These are phyloP conservation scores for Fagopyrum homotropicum DNA, from an alignment of 148 eudicot species.

Conservation along the genomic window DNA sequence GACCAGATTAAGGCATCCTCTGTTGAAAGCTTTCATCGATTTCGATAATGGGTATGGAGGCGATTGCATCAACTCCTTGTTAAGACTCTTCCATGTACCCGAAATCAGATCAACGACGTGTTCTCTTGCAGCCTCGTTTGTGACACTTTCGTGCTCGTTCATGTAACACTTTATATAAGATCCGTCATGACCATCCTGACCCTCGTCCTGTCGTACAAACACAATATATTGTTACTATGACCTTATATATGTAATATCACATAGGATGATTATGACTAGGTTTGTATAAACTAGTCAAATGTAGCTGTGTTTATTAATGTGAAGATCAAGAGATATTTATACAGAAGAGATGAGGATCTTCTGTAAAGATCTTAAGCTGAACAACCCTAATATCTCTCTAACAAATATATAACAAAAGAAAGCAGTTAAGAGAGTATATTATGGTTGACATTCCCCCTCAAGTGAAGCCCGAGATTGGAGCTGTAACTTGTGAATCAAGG, in stretches of 20 bases:
- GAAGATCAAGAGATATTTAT: too few relatives aligned
- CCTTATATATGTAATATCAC: neutral
- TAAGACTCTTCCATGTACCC: constrained; percentile 44
- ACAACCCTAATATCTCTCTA: too few relatives aligned
- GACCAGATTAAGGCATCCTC: constrained; percentile 27
- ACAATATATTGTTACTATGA: neutral
- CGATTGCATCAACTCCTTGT: constrained; percentile 23
- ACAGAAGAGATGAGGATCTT: too few relatives aligned
- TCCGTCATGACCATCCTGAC: constrained; percentile 48
- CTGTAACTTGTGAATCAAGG: too few relatives aligned
- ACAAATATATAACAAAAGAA: too few relatives aligned
- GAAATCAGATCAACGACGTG: constrained; percentile 31
- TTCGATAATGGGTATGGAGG: constrained; percentile 16
- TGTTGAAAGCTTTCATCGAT: constrained; percentile 11
- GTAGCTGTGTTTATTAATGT: too few relatives aligned
- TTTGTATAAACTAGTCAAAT: too few relatives aligned
- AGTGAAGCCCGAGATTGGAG: too few relatives aligned
- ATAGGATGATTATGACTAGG: neutral
- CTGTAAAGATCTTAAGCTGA: too few relatives aligned
- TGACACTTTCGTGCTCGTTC: constrained; percentile 31
- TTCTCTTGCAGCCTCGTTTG: constrained; percentile 27
- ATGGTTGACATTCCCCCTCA: too few relatives aligned
- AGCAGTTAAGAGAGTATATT: too few relatives aligned
- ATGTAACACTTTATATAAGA: constrained; percentile 46
- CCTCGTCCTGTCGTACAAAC: constrained; percentile 32